Base-by-base conservation (phyloP, 805 yeast species). In the Kuraishia ogatae region DNA sequence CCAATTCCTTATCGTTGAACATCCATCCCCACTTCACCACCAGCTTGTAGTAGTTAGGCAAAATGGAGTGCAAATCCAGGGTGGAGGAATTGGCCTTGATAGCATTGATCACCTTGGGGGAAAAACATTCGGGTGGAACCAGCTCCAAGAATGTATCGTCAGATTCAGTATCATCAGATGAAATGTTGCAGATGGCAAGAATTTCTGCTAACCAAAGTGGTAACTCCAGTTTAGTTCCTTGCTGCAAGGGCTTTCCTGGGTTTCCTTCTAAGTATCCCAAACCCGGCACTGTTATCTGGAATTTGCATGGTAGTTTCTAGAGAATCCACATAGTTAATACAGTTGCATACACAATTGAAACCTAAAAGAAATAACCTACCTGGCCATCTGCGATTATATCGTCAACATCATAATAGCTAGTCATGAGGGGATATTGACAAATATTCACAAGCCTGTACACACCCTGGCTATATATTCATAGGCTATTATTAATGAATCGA, bases 191-290 rank as follows among this genome's bases (percentile, higher is more conserved):
- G 20, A 80, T 72, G 0, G 96, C 96, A 35, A 92, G 71, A 1
- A 87, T 79, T 56, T 84, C 84, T 0, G 97, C 96, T 48, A 93
- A 70, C 98, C 98, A 93, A 28, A 91, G 68, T 0, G 98, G 98
- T 23, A 93, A 74, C 56, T 88, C 92, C 2, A 90, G 63, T 62
- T 83, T 83, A 2, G 91, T 76, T 39, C 82, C 84, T 61, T 81
- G 76, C 54, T 72, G 69, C 29, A 85, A 73, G 57, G 83, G 66
- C 59, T 81, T 77, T 1, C 87, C 89, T 0, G 90, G 88, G 57
- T 85, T 82, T 7, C 92, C 90, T 63, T 87, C 92, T 6, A 93
- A 73, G 63, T 85, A 89, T 2, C 97, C 97, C n/a, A 93, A 72
- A 0, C 94, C 93, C 0, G 96, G 96, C 7, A 90, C 85, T 0